These are phyloP conservation scores for Aspergillaceae sp. DNA, from an alignment of 2,329 filamentous ascomycete species.

Conservation along the genomic window DNA sequence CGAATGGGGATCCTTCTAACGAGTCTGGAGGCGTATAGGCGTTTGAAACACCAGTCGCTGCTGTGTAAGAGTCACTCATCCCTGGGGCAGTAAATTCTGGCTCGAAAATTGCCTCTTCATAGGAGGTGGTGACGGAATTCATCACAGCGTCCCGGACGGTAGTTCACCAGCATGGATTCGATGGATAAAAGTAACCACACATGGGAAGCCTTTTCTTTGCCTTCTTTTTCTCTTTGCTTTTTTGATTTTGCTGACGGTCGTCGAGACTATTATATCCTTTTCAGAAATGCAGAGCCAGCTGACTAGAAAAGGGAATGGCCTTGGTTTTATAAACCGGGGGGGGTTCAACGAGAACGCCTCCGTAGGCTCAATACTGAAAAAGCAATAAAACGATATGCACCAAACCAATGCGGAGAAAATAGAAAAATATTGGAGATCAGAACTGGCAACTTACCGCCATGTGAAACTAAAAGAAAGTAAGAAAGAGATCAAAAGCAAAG, in stretches of 20 bases:
- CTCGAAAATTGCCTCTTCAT: neutral
- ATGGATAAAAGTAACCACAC: neutral
- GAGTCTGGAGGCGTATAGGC: neutral
- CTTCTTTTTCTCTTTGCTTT: too few relatives aligned
- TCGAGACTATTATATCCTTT: too few relatives aligned
- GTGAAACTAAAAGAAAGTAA: too few relatives aligned
- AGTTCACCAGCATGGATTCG: neutral
- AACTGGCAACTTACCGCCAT: too few relatives aligned
- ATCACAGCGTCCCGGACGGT: slow-evolving; percentile 1
- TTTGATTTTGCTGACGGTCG: neutral
- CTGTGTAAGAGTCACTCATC: neutral
- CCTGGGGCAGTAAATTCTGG: neutral
- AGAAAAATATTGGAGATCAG: too few relatives aligned
- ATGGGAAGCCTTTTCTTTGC: neutral
- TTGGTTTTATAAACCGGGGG: too few relatives aligned
- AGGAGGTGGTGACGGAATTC: neutral
- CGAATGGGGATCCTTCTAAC: slow-evolving; percentile 1
- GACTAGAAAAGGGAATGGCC: too few relatives aligned
- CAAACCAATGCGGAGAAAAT: too few relatives aligned
- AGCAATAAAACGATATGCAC: too few relatives aligned
- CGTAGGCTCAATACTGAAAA: too few relatives aligned
- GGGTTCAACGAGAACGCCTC: too few relatives aligned
- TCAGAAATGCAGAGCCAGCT: neutral
- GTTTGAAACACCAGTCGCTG: neutral
- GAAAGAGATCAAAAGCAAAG: too few relatives aligned